These are phyloP conservation scores for Rhizopus sp. DNA, from an alignment of 371 early-diverging fungal species.

Conservation along the genomic window DNA sequence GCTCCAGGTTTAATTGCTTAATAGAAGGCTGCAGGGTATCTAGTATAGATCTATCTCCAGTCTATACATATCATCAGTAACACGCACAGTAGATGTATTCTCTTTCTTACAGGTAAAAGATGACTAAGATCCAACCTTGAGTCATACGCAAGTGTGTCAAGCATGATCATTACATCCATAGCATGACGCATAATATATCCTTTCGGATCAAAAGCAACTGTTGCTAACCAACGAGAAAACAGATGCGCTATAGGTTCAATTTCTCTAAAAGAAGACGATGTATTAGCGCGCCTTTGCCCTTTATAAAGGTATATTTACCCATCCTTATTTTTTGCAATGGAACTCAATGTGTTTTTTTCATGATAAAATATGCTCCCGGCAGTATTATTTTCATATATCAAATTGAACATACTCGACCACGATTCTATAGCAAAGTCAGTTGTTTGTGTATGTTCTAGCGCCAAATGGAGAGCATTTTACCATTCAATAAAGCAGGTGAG, in stretches of 20 bases:
- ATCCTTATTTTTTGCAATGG: conserved; percentile 13
- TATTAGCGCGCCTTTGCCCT: background rate
- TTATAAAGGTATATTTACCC: conserved; percentile 15
- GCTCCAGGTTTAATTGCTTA: conserved; percentile 34
- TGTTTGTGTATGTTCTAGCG: background rate
- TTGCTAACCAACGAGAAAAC: conserved; percentile 42
- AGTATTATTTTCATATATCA: conserved; percentile 20
- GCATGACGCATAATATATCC: conserved; percentile 49
- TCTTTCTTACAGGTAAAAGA: conserved; percentile 36
- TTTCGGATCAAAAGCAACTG: conserved; percentile 34
- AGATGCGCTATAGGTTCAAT: conserved; percentile 14
- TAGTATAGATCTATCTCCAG: conserved; percentile 38
- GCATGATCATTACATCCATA: conserved; percentile 42
- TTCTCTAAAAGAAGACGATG: background rate
- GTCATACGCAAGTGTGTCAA: conserved; percentile 45
- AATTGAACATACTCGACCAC: conserved; percentile 32
- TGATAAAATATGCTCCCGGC: conserved; percentile 35
- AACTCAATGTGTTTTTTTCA: conserved; percentile 24
- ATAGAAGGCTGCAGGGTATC: conserved; percentile 39
- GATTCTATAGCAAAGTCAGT: conserved; percentile 21
- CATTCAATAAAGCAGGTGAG: conserved; percentile 23
- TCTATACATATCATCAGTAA: conserved; percentile 9
- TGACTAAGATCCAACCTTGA: conserved; percentile 26
- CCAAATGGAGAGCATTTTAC: conserved; percentile 9
- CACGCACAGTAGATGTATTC: background rate